Percentiles rank a stretch among this genome's conserved stretches.
phyloP scores from a whole-genome alignment of 2,329 filamentous ascomycete genomes.

The Verticillium alfalfae region DNA sequence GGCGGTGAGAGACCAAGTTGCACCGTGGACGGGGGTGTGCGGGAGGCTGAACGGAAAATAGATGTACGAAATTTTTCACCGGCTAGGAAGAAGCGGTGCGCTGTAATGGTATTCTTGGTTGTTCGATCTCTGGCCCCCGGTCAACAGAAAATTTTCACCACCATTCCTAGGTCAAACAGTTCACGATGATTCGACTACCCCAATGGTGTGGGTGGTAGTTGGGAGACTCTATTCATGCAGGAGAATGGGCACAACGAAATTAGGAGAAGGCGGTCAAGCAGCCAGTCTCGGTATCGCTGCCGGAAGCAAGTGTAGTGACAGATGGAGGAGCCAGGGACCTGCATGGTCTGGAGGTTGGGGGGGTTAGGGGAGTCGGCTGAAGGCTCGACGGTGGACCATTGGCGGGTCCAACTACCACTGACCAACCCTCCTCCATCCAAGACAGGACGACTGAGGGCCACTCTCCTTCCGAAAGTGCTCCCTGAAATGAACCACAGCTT shows the following conservation, averaged over 20 bases:
- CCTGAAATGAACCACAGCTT: not conserved
- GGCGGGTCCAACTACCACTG: not conserved
- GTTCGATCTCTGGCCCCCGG: not conserved
- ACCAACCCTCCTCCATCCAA: not conserved
- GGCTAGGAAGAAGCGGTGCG: too few species aligned
- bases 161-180: not conserved
- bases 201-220: not conserved
- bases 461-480: not conserved
- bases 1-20: not conserved
- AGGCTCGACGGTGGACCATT: not conserved
- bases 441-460: too few species aligned
- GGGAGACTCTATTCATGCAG: constrained; percentile 4
- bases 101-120: not conserved
- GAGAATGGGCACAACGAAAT: constrained; percentile 5
- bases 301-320: not conserved
- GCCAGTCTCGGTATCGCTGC: not conserved
- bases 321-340: not conserved
- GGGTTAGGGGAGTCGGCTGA: not conserved
- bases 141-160: not conserved
- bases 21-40: not conserved
- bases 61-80: not conserved
- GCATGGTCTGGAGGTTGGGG: not conserved
- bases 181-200: constrained; percentile 2
- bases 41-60: not conserved
- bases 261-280: constrained; percentile 12